Evolutionary conservation across 345 rosid genomes (phyloP), one percentile per base, ranked within the genome.

Genomic region (Syzygium oleosum): DNA sequence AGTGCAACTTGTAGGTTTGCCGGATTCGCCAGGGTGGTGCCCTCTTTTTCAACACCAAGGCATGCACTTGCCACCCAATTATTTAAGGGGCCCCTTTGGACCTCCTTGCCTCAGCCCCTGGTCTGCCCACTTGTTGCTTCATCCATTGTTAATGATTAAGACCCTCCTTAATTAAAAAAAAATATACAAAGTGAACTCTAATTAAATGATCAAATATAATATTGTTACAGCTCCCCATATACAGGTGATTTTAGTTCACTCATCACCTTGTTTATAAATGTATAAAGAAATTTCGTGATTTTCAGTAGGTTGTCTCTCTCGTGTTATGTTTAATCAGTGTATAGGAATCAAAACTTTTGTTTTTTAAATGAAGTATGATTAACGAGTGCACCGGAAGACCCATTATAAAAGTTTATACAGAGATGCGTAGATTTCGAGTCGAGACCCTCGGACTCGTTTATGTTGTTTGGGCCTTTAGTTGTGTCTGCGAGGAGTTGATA

Each of bases 111-210:
- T 49, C 34, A 14, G 16, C 61, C 53, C 84, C 77, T 27, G 86
- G 87, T 86, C 88, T 87, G 73, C 88, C 90, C 90, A 86, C 90
- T 90, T 86, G 88, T 22, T 85, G 52, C 65, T 21, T 84, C 41
- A 16, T 31, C 25, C 49, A 73, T 38, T 17, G 41, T 51, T 46
- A 29, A 46, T 46, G 17, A 52, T 52, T 84, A 38, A 51, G 55
- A 27, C 21, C 38, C 21, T 51, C 52, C 56, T 51, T 25, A 51
- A 25, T 51, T 51, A 25, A n/a, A 49, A 46, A 85, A 58, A 58
- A 9, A 29, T 38, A 22, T 17, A 38, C 49, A 19, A 19, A 73
- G 83, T 73, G 38, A 73, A 73, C 83, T 22, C 15, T 73, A 34
- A 38, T 38, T 73, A 38, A 34, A 38, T 38, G 2, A 38, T 8